These are phyloP conservation scores for Fusarium sp. DNA, from an alignment of 2,329 filamentous ascomycete genomes.

Conservation along the genomic window DNA sequence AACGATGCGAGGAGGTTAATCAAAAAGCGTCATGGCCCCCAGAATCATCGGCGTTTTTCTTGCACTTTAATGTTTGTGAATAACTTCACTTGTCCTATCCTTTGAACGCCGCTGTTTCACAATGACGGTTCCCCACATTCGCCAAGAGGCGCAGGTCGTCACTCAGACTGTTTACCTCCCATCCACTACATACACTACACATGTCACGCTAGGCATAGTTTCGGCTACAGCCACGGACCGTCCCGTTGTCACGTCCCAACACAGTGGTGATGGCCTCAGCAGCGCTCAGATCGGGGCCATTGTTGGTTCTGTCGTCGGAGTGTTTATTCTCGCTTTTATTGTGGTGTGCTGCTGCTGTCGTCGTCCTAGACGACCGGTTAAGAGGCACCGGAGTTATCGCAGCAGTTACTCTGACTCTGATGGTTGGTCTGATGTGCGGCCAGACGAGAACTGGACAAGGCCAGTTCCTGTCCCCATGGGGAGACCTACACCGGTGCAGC, in stretches of 20 bases:
- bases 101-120: background rate
- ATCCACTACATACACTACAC: constrained; percentile 56
- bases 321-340: constrained; percentile 55
- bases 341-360: constrained; percentile 54
- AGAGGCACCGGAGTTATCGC: constrained; percentile 14
- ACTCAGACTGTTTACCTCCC: constrained; percentile 56
- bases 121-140: constrained; percentile 38
- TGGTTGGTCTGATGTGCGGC: constrained; percentile 20
- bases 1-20: background rate
- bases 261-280: constrained; percentile 48
- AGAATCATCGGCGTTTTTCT: background rate
- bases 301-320: constrained; percentile 57
- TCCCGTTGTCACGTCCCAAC: constrained; percentile 33
- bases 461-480: constrained; percentile 21
- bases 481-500: constrained; percentile 27
- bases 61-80: constrained; percentile 39
- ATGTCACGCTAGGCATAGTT: constrained; percentile 52
- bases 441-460: constrained; percentile 21
- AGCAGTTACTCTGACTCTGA: constrained; percentile 35
- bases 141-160: constrained; percentile 51
- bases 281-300: constrained; percentile 59
- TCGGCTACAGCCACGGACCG: constrained; percentile 28
- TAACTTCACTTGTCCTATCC: constrained; percentile 26
- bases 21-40: constrained; percentile 40
- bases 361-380: constrained; percentile 24